These are phyloP conservation scores for Rhododendron griersonianum DNA, from an alignment of 148 eudicot genomes.

Conservation along the genomic window DNA sequence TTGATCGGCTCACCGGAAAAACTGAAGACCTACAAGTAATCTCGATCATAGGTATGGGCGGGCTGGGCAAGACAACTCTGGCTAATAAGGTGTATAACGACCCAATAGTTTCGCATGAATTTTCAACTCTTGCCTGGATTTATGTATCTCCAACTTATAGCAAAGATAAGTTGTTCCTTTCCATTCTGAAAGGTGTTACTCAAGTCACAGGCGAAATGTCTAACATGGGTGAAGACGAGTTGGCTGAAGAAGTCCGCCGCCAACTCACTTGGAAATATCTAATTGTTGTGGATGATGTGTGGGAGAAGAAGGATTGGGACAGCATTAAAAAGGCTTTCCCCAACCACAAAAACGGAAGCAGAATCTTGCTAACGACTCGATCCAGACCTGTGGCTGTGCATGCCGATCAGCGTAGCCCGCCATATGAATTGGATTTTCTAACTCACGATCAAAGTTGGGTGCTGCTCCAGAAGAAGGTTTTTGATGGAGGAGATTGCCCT, in stretches of 20 bases:
- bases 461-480: conserved; percentile 22
- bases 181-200: conserved; percentile 1
- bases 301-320: conserved; percentile 22
- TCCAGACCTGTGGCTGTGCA: conserved; percentile 5
- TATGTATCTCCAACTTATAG: conserved; percentile 27
- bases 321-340: conserved; percentile 21
- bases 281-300: conserved; percentile 29
- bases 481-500: conserved; percentile 11
- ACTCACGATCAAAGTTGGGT: conserved; percentile 17
- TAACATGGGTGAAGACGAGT: neutral
- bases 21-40: conserved; percentile 15
- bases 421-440: conserved; percentile 16
- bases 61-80: conserved; percentile 37
- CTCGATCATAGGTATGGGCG: conserved; percentile 33
- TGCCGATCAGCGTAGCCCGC: neutral
- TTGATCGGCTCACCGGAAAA: conserved; percentile 10
- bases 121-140: conserved; percentile 22
- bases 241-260: conserved; percentile 1
- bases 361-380: conserved; percentile 29
- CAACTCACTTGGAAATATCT: conserved; percentile 13
- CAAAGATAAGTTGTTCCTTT: conserved; percentile 8
- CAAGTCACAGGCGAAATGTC: neutral
- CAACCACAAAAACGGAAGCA: conserved; percentile 10
- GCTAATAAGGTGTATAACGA: conserved; percentile 27
- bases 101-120: conserved; percentile 11